These are phyloP conservation scores for Chrysanthemum lavandulifolium DNA, from an alignment of 129 eudicot genomes.

Conservation along the genomic window DNA sequence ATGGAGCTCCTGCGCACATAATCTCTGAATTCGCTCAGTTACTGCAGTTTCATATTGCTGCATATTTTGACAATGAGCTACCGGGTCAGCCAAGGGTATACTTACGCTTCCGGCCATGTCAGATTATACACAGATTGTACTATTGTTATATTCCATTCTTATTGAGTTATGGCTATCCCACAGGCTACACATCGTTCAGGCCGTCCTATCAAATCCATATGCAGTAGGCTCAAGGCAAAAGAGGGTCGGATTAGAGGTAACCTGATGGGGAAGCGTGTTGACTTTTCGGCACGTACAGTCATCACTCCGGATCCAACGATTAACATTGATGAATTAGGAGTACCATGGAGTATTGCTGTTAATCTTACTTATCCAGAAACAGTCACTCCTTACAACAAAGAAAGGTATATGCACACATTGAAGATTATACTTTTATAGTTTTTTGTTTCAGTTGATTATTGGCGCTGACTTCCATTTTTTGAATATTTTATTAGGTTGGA, in stretches of 20 bases:
- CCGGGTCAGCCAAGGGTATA: conserved; percentile 97
- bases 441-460: neutral
- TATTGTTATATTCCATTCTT: neutral
- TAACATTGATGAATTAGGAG: conserved; percentile 90
- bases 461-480: neutral
- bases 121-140: neutral
- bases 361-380: conserved; percentile 96
- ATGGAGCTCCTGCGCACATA: conserved; percentile 97
- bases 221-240: conserved; percentile 89
- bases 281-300: conserved; percentile 96
- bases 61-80: conserved; percentile 92
- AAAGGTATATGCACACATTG: conserved; percentile 46
- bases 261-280: conserved; percentile 96
- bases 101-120: neutral
- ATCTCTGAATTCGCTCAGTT: conserved; percentile 93
- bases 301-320: conserved; percentile 96
- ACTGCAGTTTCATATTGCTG: conserved; percentile 92
- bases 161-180: neutral
- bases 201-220: conserved; percentile 91
- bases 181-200: conserved; percentile 98
- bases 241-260: conserved; percentile 95
- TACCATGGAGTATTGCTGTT: conserved; percentile 97
- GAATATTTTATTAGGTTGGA: conserved; percentile 45
- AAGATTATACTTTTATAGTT: neutral
- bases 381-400: conserved; percentile 92